Evolutionary conservation across 2,329 filamentous ascomycete genomes (phyloP).

Genomic region (Hirsutella thompsonii): DNA sequence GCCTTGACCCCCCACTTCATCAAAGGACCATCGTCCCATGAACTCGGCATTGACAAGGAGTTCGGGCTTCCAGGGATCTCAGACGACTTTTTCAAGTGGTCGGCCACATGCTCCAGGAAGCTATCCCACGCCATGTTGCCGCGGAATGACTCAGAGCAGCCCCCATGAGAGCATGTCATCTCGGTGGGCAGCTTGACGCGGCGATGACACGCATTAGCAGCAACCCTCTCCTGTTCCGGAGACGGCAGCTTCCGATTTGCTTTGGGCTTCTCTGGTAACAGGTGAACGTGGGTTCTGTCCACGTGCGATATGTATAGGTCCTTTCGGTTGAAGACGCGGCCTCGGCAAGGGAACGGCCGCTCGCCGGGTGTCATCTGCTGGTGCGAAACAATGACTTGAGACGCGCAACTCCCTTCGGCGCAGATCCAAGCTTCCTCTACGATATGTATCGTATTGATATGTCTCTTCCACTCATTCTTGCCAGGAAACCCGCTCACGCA

Average conservation of each 20-base stretch:
- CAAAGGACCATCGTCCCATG: not conserved
- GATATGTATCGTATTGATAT: conserved; percentile 70
- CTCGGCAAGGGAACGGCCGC: conserved; percentile 32
- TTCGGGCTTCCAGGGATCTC: not conserved
- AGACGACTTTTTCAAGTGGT: conserved; percentile 50
- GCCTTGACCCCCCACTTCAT: not conserved
- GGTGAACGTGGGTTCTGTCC: conserved; percentile 60
- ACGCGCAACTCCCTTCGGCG: conserved; percentile 44
- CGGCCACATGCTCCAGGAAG: conserved; percentile 77
- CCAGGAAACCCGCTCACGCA: conserved; percentile 60
- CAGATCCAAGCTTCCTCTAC: conserved; percentile 66
- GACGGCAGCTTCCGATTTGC: conserved; percentile 19
- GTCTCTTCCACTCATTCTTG: conserved; percentile 95
- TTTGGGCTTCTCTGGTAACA: not conserved
- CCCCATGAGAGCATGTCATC: conserved; percentile 47
- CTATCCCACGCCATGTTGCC: conserved; percentile 59
- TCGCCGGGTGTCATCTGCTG: conserved; percentile 9
- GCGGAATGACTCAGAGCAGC: conserved; percentile 48
- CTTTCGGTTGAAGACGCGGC: conserved; percentile 71
- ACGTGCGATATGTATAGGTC: conserved; percentile 86
- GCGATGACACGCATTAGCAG: conserved; percentile 43
- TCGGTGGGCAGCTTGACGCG: conserved; percentile 48
- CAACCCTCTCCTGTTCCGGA: conserved; percentile 37
- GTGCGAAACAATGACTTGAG: conserved; percentile 3
- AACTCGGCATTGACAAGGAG: not conserved